These are phyloP conservation scores for Candida tetrigidarum DNA, from an alignment of 1,139 yeast genomes.

Conservation along the genomic window DNA sequence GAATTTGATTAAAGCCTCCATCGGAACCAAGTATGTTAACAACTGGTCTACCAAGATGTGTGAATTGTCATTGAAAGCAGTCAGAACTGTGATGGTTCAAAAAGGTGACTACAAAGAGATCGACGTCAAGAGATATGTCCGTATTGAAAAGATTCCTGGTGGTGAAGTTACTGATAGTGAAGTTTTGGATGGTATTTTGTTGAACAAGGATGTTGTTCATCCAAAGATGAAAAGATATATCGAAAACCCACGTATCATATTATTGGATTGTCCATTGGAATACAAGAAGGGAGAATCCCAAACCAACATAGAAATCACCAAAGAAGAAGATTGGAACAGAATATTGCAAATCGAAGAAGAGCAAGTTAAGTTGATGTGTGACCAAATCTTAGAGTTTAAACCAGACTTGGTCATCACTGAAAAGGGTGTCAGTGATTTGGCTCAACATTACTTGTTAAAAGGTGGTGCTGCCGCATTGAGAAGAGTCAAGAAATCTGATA, in stretches of 20 bases:
- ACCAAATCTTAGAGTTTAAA: slow-evolving; percentile 78
- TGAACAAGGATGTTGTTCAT: slow-evolving; percentile 97
- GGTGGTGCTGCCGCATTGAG: slow-evolving; percentile 94
- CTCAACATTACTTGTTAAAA: slow-evolving; percentile 93
- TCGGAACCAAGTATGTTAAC: slow-evolving; percentile 93
- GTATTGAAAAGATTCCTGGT: slow-evolving; percentile 96
- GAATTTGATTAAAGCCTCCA: slow-evolving; percentile 83
- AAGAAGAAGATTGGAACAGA: slow-evolving; percentile 97
- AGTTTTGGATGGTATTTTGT: slow-evolving; percentile 88
- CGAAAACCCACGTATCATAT: slow-evolving; percentile 84
- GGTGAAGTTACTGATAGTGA: slow-evolving; percentile 91
- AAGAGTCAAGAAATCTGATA: slow-evolving; percentile 95
- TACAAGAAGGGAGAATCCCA: slow-evolving; percentile 99
- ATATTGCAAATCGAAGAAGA: slow-evolving; percentile 97
- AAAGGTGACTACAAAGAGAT: slow-evolving; percentile 79
- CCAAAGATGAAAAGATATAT: slow-evolving; percentile 95
- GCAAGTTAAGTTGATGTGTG: slow-evolving; percentile 89
- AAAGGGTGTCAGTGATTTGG: slow-evolving; percentile 97
- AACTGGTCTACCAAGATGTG: slow-evolving; percentile 96
- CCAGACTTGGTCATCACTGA: slow-evolving; percentile 97
- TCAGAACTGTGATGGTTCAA: slow-evolving; percentile 75
- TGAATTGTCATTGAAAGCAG: slow-evolving; percentile 83
- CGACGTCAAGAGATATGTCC: slow-evolving; percentile 89
- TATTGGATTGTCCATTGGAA: slow-evolving; percentile 96
- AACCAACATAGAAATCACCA: slow-evolving; percentile 95